phyloP scores from a whole-genome alignment of 2,329 filamentous ascomycete species.

The Monilinia fructigena region DNA sequence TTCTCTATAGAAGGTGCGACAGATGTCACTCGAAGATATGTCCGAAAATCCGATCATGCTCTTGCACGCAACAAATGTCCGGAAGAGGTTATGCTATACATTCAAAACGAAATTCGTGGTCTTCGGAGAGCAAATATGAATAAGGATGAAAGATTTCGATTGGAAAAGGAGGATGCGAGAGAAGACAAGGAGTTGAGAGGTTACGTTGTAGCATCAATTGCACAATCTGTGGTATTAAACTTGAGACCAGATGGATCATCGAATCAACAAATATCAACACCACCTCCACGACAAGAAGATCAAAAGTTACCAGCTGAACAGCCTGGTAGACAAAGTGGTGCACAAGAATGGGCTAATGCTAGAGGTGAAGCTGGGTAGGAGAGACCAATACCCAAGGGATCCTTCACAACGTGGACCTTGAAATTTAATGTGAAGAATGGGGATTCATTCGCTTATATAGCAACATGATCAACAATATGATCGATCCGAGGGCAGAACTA shows the following conservation, averaged over 20 bases:
- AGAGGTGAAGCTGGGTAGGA: conserved; percentile 45
- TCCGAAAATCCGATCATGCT: conserved; percentile 70
- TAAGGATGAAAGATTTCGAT: conserved; percentile 79
- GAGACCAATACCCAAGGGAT: conserved; percentile 45
- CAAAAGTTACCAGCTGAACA: conserved; percentile 62
- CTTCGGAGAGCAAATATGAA: conserved; percentile 79
- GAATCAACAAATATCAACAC: conserved; percentile 21
- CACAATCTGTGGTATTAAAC: conserved; percentile 57
- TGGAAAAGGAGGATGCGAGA: conserved; percentile 75
- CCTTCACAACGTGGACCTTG: conserved; percentile 44
- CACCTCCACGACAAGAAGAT: conserved; percentile 47
- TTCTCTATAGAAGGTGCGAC: conserved; percentile 85
- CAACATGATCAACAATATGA: neutral
- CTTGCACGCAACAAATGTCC: conserved; percentile 75
- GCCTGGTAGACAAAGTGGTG: conserved; percentile 52
- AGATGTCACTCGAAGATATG: conserved; percentile 65
- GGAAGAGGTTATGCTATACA: conserved; percentile 87
- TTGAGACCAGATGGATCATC: conserved; percentile 33
- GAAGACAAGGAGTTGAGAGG: conserved; percentile 74
- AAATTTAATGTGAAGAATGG: conserved; percentile 26
- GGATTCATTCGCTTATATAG: neutral
- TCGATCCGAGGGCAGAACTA: neutral
- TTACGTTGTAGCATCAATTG: conserved; percentile 71
- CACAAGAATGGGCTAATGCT: conserved; percentile 52
- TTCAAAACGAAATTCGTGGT: conserved; percentile 86